Evolutionary conservation across 345 rosid genomes (phyloP), one percentile per base, ranked within the genome.

Genomic region (Hibiscus mutabilis): DNA sequence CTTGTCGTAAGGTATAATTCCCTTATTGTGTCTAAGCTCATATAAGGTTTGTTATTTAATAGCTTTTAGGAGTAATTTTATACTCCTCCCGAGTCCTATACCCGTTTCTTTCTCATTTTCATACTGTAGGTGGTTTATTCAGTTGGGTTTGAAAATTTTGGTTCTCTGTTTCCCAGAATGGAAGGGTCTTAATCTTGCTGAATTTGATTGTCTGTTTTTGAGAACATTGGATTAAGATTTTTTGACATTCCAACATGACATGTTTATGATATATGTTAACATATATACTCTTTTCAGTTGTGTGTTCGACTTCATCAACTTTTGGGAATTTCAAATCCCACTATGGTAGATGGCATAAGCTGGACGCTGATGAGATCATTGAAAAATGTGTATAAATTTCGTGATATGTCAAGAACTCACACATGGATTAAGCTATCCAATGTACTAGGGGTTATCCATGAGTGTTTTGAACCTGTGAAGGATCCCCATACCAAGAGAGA

Each of bases 391-490:
- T 79, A 51, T 74, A 53, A 27, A 59, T 64, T 68, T 31, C 74
- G 64, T 53, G 76, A 67, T 57, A 71, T 74, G 24, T 29, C 79
- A 22, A 59, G 66, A 70, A 42, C 53, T 68, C 66, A 67, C 22
- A 77, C 73, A 59, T 49, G 76, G 77, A 80, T 82, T 69, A 87
- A 84, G 83, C 83, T 89, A 49, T 73, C 69, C 57, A 68, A 81
- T 62, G 96, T 86, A 22, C 79, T 89, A 22, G 72, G 80, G 19
- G 80, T 91, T 73, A 83, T 93, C 81, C 96, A 85, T 27, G 89
- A 89, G 33, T 92, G 98, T 73, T 91, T 91, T 22, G 89, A 86
- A 75, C 91, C 89, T 4, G 40, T 83, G 0, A 76, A 74, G 69
- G 97, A 93, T 6, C 66, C 72, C 55, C 66, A 60, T 33, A 77